Base-by-base conservation (phyloP, 805 yeast genomes). In the Alloascoidea africana region DNA sequence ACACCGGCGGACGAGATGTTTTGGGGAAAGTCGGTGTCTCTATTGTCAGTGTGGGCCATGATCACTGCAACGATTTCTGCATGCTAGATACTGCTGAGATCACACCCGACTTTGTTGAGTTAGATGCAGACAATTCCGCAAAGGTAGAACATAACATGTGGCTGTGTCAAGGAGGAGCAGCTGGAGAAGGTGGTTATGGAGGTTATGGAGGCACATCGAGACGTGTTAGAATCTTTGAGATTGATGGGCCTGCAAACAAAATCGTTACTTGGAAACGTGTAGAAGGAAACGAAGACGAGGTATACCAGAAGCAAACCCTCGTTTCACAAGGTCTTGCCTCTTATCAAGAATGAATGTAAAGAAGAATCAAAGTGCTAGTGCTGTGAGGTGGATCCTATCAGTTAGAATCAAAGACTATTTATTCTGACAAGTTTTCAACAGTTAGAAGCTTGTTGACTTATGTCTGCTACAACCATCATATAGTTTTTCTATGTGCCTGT, bases 171-270 rank as follows among this genome's bases (percentile, higher is more conserved):
- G 98, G 95, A 3, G 98, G 98, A 17, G 93, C 76, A 1, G 67
- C 71, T 3, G 98, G 97, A 13, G 93, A 84, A 58, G 98, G 97
- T 32, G 97, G 96, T 0, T 91, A 91, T 52, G 96, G 80, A 5
- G 96, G 96, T 0, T 85, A 86, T 49, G 89, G 86, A 1, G 89
- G 87, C 2, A 83, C 79, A 19, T 64, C 78, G n/a, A 70, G 98
- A 47, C 66, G 96, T 39, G 50, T 85, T 34, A 64, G 98, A 36
- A 48, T 78, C 0, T 89, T 66, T 52, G 85, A 81, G 33, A 47
- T 87, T 8, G 77, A 85, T 51, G 48, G 55, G 4, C 51, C 53
- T 1, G 65, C 67, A 2, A 58, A 59, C 14, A 50, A 63, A 13
- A 70, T 79, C 18, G 54, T 51, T 27, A 70, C 85, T 2, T 84